phyloP scores from a whole-genome alignment of 2,329 filamentous ascomycete species.

The Diplodia scrobiculata region DNA sequence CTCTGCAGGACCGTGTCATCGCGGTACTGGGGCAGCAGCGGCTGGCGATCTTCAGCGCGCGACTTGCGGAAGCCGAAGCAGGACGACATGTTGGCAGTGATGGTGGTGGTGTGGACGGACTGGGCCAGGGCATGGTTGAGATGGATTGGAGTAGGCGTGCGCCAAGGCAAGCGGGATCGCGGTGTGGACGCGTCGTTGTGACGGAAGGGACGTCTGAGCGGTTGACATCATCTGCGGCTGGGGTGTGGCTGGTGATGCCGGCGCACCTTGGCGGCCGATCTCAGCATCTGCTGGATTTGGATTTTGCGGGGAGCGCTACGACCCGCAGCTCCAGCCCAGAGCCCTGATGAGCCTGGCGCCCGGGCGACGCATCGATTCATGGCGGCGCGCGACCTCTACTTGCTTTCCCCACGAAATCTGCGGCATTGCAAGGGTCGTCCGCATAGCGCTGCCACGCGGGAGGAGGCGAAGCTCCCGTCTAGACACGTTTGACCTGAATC shows the following conservation, averaged over 20 bases:
- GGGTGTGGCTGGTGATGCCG: slow-evolving; percentile 4
- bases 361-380: slow-evolving; percentile 12
- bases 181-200: slow-evolving; percentile 1
- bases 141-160: background rate
- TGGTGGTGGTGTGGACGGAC: background rate
- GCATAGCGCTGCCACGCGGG: background rate
- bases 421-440: background rate
- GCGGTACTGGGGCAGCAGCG: slow-evolving; percentile 78
- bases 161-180: background rate
- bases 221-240: slow-evolving; percentile 17
- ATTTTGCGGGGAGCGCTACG: slow-evolving; percentile 20
- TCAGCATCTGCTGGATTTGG: slow-evolving; percentile 11
- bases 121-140: background rate
- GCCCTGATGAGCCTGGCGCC: slow-evolving; percentile 1
- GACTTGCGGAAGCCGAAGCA: slow-evolving; percentile 64
- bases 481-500: background rate
- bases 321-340: slow-evolving; percentile 8
- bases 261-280: slow-evolving; percentile 13
- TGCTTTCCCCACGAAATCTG: background rate
- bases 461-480: background rate
- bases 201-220: background rate
- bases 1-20: slow-evolving; percentile 79
- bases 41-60: slow-evolving; percentile 67
- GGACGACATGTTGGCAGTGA: slow-evolving; percentile 55
- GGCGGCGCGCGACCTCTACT: background rate